phyloP scores from a whole-genome alignment of 768 basidiomycete species.

The Podaxis sp. region DNA sequence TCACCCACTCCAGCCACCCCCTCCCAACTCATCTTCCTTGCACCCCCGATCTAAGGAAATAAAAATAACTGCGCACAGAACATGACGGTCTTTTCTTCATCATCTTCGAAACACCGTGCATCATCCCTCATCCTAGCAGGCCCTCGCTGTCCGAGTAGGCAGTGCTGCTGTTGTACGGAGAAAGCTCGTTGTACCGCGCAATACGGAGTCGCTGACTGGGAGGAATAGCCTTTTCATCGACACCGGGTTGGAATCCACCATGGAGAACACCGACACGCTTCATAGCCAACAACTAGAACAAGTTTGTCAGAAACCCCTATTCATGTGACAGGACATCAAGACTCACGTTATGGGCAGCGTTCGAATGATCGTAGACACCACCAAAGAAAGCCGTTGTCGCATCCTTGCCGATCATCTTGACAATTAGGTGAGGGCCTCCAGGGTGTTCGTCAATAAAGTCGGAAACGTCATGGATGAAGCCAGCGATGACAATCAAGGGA shows the following conservation, averaged over 20 bases:
- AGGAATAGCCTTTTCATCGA: slow-evolving; percentile 64
- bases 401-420: slow-evolving; percentile 85
- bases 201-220: slow-evolving; percentile 74
- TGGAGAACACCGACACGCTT: slow-evolving; percentile 65
- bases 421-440: slow-evolving; percentile 81
- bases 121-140: slow-evolving; percentile 31
- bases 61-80: not conserved
- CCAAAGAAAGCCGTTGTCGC: slow-evolving; percentile 95
- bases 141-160: slow-evolving; percentile 60
- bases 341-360: slow-evolving; percentile 81
- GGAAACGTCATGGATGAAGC: slow-evolving; percentile 90
- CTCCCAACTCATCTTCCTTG: not conserved
- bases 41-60: not conserved
- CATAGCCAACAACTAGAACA: slow-evolving; percentile 51
- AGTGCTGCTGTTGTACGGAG: slow-evolving; percentile 51
- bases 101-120: not conserved
- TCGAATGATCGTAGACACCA: slow-evolving; percentile 86
- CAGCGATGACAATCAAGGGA: slow-evolving; percentile 82
- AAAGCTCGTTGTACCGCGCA: slow-evolving; percentile 60
- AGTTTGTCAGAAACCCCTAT: not conserved
- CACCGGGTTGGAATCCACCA: slow-evolving; percentile 55
- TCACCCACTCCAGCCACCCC: not conserved
- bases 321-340: not conserved
- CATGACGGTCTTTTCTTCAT: not conserved
- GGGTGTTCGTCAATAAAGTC: slow-evolving; percentile 89